phyloP scores from a whole-genome alignment of 208 protist genomes.

The Crithidia expoeki region DNA sequence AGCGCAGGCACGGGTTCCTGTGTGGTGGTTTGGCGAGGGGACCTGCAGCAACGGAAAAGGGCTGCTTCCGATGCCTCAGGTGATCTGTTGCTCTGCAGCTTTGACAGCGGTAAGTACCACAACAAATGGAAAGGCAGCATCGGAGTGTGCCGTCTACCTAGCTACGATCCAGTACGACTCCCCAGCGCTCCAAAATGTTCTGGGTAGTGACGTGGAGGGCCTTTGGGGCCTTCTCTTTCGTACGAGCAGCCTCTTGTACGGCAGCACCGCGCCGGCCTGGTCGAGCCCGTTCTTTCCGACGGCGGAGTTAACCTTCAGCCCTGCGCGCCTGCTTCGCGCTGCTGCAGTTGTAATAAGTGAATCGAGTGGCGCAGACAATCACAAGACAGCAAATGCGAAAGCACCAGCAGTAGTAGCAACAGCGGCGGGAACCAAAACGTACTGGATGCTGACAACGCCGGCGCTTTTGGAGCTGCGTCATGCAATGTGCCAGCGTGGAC shows the following conservation, averaged over 20 bases:
- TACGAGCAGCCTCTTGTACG: slow-evolving; percentile 56
- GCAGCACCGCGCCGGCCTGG: slow-evolving; percentile 56
- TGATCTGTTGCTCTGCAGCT: not conserved
- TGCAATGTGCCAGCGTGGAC: slow-evolving; percentile 45
- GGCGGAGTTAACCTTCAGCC: slow-evolving; percentile 38
- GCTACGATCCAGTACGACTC: slow-evolving; percentile 66
- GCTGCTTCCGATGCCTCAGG: slow-evolving; percentile 42
- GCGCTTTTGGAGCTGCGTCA: slow-evolving; percentile 41
- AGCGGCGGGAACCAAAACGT: not conserved
- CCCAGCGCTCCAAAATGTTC: slow-evolving; percentile 59
- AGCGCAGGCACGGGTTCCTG: slow-evolving; percentile 38
- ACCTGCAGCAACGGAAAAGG: slow-evolving; percentile 81
- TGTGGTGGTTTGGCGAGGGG: slow-evolving; percentile 72
- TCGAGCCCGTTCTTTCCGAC: slow-evolving; percentile 61
- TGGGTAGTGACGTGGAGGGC: slow-evolving; percentile 36
- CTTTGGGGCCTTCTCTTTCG: slow-evolving; percentile 40
- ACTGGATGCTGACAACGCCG: slow-evolving; percentile 26
- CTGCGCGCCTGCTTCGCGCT: slow-evolving; percentile 15
- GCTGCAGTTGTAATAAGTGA: not conserved
- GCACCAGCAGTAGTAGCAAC: not conserved
- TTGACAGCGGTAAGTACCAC: too few relatives aligned
- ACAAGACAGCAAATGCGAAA: not conserved
- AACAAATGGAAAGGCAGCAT: too few relatives aligned
- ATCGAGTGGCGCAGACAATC: not conserved
- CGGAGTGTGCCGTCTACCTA: slow-evolving; percentile 33